phyloP scores from a whole-genome alignment of 768 basidiomycete species.

The Guyanaporus albipodus region DNA sequence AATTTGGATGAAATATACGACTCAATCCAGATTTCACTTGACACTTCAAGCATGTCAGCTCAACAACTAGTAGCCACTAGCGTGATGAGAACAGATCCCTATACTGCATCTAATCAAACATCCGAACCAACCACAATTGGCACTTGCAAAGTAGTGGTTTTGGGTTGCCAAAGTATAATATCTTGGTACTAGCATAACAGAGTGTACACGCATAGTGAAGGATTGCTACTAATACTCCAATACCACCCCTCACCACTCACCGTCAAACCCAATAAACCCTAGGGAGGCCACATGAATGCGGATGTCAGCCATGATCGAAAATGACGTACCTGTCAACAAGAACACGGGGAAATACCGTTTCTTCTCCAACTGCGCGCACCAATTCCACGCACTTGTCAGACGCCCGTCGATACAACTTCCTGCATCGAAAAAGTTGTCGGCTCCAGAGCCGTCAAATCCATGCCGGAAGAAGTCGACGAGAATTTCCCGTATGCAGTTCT shows the following conservation, averaged over 20 bases:
- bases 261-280: conserved; percentile 86
- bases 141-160: too few relatives aligned
- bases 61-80: too few relatives aligned
- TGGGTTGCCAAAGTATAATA: too few relatives aligned
- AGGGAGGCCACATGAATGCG: neutral
- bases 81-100: too few relatives aligned
- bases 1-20: too few relatives aligned
- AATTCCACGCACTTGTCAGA: conserved; percentile 89
- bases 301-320: neutral
- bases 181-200: too few relatives aligned
- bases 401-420: conserved; percentile 83
- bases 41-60: too few relatives aligned
- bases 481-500: conserved; percentile 66
- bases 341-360: conserved; percentile 82
- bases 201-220: neutral
- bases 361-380: conserved; percentile 84
- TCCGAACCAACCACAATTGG: too few relatives aligned
- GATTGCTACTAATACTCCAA: neutral
- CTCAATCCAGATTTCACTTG: too few relatives aligned
- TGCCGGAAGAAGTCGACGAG: conserved; percentile 83
- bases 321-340: conserved; percentile 60
- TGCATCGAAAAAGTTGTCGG: conserved; percentile 87
- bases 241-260: conserved; percentile 58
- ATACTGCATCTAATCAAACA: too few relatives aligned
- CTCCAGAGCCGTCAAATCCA: conserved; percentile 87